A percentile compares a stretch with the other conserved stretches of the same genome.
Evolutionary conservation across 768 basidiomycete species (phyloP).

Genomic region (Mycena chlorophos): DNA sequence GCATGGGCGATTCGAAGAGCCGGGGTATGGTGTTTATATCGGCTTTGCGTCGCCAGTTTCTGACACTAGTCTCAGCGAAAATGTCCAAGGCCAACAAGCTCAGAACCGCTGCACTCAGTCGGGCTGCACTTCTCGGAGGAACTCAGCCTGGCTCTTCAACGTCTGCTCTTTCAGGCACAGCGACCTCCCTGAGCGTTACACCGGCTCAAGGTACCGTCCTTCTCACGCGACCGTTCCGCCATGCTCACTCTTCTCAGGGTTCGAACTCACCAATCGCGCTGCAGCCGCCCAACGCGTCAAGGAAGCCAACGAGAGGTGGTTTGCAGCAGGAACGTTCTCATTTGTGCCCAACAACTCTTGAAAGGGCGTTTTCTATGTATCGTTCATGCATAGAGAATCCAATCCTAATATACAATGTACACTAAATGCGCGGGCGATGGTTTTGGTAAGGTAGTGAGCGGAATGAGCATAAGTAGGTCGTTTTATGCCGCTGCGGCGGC

Average conservation of each 20-base stretch:
- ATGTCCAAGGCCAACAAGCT: conserved; percentile 93
- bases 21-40: conserved; percentile 57
- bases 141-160: conserved; percentile 78
- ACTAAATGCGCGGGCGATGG: neutral
- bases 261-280: conserved; percentile 94
- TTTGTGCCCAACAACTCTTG: conserved; percentile 60
- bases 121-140: conserved; percentile 58
- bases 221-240: neutral
- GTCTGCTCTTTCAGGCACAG: conserved; percentile 89
- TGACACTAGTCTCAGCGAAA: conserved; percentile 64
- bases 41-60: neutral
- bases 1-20: conserved; percentile 84
- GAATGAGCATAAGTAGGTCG: conserved; percentile 32
- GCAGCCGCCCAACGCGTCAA: conserved; percentile 83
- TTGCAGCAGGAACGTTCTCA: conserved; percentile 81
- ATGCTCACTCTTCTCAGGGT: conserved; percentile 50
- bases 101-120: conserved; percentile 79
- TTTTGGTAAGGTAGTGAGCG: conserved; percentile 21
- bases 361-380: conserved; percentile 1
- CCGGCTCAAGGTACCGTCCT: conserved; percentile 80
- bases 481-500: neutral
- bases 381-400: conserved; percentile 20
- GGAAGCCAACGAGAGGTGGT: conserved; percentile 97
- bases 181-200: conserved; percentile 91
- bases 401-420: conserved; percentile 23